Conservation (phyloP, 164 flowering plant species). For the Macadamia tetraphylla region DNA sequence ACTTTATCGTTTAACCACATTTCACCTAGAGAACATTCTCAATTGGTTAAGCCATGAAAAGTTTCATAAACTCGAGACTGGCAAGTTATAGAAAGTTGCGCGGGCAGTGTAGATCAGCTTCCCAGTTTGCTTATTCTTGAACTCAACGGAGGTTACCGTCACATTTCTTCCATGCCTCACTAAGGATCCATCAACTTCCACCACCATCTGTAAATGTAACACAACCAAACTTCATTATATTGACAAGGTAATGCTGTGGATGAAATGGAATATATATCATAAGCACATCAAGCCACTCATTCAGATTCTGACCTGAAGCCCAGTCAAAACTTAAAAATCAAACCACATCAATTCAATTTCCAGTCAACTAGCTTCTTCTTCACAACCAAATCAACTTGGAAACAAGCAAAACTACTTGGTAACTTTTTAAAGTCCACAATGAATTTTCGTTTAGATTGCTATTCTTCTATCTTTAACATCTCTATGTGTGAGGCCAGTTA, state of each 20-base stretch:
- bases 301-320: neutral
- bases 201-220: constrained; percentile 34
- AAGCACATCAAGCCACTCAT: neutral
- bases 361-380: too few relatives aligned
- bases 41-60: neutral
- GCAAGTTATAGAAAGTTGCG: constrained; percentile 55
- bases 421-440: too few relatives aligned
- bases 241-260: neutral
- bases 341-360: neutral
- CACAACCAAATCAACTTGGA: too few relatives aligned
- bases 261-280: neutral
- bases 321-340: neutral
- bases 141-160: constrained; percentile 46
- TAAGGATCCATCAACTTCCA: constrained; percentile 46
- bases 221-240: neutral
- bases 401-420: too few relatives aligned
- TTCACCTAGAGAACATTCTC: neutral
- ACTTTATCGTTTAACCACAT: too few relatives aligned
- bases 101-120: constrained; percentile 46
- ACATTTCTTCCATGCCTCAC: constrained; percentile 66
- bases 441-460: too few relatives aligned
- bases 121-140: constrained; percentile 39
- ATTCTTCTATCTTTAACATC: too few relatives aligned
- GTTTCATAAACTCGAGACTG: constrained; percentile 42
- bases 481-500: too few relatives aligned